These are phyloP conservation scores for Cystobasidium sp. DNA, from an alignment of 1,284 basidiomycete species.

Conservation along the genomic window DNA sequence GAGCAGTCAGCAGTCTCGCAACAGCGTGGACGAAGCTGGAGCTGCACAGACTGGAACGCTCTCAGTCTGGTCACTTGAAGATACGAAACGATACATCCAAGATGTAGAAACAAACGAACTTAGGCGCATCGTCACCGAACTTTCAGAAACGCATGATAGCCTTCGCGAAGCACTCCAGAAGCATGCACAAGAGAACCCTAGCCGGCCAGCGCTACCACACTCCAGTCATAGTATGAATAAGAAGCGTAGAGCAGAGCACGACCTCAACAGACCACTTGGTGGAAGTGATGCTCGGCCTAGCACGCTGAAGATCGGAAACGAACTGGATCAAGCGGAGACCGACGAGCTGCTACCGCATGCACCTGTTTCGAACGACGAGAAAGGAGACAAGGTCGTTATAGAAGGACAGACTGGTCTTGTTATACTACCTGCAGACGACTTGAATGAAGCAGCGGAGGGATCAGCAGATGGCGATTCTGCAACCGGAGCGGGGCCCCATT, in stretches of 20 bases:
- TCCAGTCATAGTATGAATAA: slow-evolving; percentile 32
- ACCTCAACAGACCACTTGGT: slow-evolving; percentile 3
- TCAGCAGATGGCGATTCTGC: background rate
- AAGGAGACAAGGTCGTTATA: background rate
- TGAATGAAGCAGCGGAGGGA: background rate
- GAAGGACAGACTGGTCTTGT: slow-evolving; percentile 28
- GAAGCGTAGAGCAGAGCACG: slow-evolving; percentile 28
- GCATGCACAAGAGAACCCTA: slow-evolving; percentile 2
- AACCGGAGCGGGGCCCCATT: too few relatives aligned
- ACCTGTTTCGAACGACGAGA: background rate
- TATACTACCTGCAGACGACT: background rate
- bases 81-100: background rate
- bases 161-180: slow-evolving; percentile 19
- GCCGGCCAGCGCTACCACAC: slow-evolving; percentile 1
- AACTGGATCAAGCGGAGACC: background rate
- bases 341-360: background rate
- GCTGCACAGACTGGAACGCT: background rate
- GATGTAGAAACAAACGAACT: slow-evolving; percentile 8
- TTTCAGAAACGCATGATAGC: background rate
- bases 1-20: slow-evolving; percentile 1
- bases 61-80: background rate
- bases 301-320: background rate
- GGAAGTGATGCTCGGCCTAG: background rate
- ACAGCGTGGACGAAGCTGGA: background rate
- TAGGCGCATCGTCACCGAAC: slow-evolving; percentile 3